Evolutionary conservation across 176 grass and related monocot species (phyloP).

Genomic region (Cenchrus americanus): DNA sequence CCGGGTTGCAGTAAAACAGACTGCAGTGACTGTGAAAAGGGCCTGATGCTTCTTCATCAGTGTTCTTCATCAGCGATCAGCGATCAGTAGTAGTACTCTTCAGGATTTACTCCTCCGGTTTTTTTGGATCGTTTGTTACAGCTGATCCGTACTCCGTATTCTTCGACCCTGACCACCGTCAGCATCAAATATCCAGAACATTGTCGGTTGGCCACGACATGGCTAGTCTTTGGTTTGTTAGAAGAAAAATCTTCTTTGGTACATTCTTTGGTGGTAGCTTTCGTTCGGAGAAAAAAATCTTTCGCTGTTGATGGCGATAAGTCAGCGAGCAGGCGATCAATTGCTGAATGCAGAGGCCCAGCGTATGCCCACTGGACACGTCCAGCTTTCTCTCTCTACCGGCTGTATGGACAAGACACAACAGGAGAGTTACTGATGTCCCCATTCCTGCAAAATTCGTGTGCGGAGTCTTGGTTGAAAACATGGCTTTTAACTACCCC

Average conservation of each 20-base stretch:
- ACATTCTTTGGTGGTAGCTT: no score
- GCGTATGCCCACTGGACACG: slow-evolving; percentile 15
- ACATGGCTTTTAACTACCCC: not conserved
- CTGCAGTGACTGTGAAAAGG: slow-evolving; percentile 26
- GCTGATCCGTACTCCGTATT: not conserved
- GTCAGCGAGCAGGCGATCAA: no score
- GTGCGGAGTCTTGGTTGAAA: not conserved
- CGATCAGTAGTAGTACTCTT: not conserved
- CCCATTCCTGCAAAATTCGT: not conserved
- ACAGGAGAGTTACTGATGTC: not conserved
- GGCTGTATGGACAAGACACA: not conserved
- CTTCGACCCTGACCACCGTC: not conserved
- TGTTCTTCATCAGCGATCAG: not conserved
- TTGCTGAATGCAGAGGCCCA: slow-evolving; percentile 11
- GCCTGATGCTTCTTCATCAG: not conserved
- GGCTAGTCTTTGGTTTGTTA: no score
- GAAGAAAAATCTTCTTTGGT: no score
- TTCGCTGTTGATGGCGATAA: no score
- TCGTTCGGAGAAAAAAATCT: no score
- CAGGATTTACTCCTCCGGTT: not conserved
- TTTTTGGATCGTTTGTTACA: not conserved
- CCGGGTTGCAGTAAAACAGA: slow-evolving; percentile 43
- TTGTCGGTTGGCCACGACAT: no score
- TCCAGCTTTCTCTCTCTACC: not conserved
- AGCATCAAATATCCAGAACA: not conserved